Conservation (phyloP, 352 stramenopile genomes). For the Pythium rhizo-oryzae region DNA sequence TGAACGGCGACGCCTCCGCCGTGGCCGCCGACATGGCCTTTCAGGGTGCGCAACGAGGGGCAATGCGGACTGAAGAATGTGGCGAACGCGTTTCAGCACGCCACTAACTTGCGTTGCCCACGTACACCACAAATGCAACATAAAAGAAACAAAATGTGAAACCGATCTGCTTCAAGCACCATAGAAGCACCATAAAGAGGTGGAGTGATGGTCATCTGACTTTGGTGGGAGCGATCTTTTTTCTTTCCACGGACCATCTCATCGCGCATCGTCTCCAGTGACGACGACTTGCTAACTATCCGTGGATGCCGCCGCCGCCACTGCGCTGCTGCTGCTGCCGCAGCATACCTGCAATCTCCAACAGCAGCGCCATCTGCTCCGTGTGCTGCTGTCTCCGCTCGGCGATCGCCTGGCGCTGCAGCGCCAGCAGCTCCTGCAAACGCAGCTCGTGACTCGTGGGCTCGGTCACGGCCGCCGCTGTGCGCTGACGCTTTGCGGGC, state of each 20-base stretch:
- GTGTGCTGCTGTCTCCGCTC: constrained; percentile 55
- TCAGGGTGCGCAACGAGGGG: no score
- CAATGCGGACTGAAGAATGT: no score
- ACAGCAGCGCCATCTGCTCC: constrained; percentile 60
- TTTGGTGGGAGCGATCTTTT: background rate
- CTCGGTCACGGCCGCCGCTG: background rate
- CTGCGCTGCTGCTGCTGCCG: constrained; percentile 20
- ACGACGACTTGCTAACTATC: background rate
- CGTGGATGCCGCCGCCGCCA: background rate
- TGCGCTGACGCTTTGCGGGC: constrained; percentile 14
- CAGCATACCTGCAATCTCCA: constrained; percentile 42
- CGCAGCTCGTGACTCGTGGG: constrained; percentile 7
- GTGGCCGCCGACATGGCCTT: constrained; percentile 16
- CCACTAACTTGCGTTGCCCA: background rate
- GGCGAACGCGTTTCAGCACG: no score
- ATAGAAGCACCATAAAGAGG: background rate
- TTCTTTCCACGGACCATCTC: constrained; percentile 1
- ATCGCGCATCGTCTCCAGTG: background rate
- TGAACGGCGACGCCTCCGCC: constrained; percentile 30
- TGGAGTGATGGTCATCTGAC: constrained; percentile 8
- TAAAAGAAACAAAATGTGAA: background rate
- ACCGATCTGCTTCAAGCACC: background rate
- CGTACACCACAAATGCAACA: constrained; percentile 8
- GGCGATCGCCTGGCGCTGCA: constrained; percentile 44
- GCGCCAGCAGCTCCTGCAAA: constrained; percentile 34